Base-by-base conservation (phyloP, 352 stramenopile genomes). In the Pythium rhizo-oryzae region DNA sequence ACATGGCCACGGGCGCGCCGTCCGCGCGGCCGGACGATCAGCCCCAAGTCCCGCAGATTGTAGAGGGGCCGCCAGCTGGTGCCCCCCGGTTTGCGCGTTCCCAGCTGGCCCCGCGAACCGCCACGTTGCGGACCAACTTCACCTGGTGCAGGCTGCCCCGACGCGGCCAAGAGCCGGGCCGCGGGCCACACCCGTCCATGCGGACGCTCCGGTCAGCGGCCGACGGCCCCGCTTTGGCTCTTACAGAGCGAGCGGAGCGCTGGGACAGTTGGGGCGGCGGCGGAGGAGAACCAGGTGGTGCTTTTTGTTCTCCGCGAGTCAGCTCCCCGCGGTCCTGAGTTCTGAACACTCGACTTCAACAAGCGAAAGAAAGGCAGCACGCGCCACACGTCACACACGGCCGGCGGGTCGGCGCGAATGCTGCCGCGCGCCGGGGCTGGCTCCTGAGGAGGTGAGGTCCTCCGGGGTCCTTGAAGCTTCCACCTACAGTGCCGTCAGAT, bases 111-210 rank as follows among this genome's bases (percentile, higher is more conserved):
- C 13, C 18, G 11, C 23, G 23, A 56, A 25, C 47, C 23, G 25
- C 56, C 16, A 53, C 24, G 43, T 43, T 53, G 37, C 19, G 35
- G n/a, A n/a, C 9, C 41, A 47, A 47, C 46, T 61, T 61, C 37
- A 52, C 35, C 23, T 35, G 39, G 16, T 62, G 16, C 13, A 24
- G 28, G n/a, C n/a, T n/a, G n/a, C n/a, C n/a, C n/a, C n/a, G n/a
- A n/a, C n/a, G n/a, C n/a, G n/a, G 25, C 4, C 56, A 49, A 33
- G 57, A 37, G 44, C 57, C 28, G 25, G 30, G 57, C 23, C 52
- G 52, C 5, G 30, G 16, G n/a, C 33, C 16, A 16, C 33, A 59
- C 53, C 53, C 35, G 19, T 6, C 53, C 53, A 59, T 59, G 53
- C 33, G 53, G 53, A 46, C 35, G 53, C 30, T 7, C 13, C 23